Evolutionary conservation across 2,329 filamentous ascomycete species (phyloP), one percentile per base, ranked within the genome.

Genomic region (Cercospora citrullina): DNA sequence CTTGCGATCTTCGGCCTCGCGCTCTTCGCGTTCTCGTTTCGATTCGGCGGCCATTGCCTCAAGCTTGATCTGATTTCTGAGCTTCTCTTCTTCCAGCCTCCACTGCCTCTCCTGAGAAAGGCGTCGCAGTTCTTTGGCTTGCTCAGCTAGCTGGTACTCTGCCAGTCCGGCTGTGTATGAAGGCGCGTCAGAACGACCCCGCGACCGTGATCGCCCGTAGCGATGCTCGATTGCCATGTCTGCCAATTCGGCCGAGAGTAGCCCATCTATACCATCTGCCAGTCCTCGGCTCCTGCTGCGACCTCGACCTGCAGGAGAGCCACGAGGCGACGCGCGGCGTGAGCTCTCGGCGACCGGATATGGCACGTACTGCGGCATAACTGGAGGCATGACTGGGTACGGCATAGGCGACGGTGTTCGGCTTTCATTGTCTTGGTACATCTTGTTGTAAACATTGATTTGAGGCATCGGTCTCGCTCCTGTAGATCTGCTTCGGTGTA

Each of bases 391-490:
- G 9, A 33, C 53, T 58, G 67, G 63, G 31, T 68, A 68, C 23
- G 68, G 68, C 42, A 66, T 18, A 28, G 71, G 68, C 36, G 66
- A 71, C 14, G 68, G 69, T 30, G 69, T 67, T 31, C 66, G 48
- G 18, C 55, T 66, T 26, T 68, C 57, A 45, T 69, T 33, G 23
- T 72, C 70, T 55, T 72, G 71, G 16, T 68, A 60, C 31, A 80
- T 79, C 64, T 80, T 80, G 73, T 83, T 83, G 76, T 81, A 80
- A 69, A 83, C 82, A 72, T 81, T 82, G 69, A 84, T 79, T 58
- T 81, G 79, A 18, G 82, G 82, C n/a, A 76, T 76, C 14, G 81
- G 81, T 26, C 77, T 71, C 64, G 81, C 78, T 55, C 82, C 82
- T 51, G 79, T 78, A 16, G 81, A 83, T 67, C 81, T 79, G 59